These are phyloP conservation scores for Wickerhamiella lipophila DNA, from an alignment of 805 yeast species.

Conservation along the genomic window DNA sequence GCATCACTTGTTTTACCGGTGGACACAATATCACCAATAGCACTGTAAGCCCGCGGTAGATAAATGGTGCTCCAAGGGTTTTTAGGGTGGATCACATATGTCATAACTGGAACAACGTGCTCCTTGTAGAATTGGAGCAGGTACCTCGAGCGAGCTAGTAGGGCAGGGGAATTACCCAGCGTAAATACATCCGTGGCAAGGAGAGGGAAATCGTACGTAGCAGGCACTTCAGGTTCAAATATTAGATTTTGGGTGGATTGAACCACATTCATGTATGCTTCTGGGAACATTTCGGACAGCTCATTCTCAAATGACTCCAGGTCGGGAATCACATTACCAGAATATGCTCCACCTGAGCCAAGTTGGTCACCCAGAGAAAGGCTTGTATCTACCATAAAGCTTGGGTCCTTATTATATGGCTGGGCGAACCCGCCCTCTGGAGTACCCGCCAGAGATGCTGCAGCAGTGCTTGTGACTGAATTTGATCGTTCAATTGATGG, in stretches of 20 bases:
- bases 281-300: constrained; percentile 10
- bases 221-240: constrained; percentile 9
- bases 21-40: constrained; percentile 68
- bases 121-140: constrained; percentile 58
- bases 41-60: constrained; percentile 69
- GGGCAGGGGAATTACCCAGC: constrained; percentile 6
- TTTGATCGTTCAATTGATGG: not conserved
- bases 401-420: constrained; percentile 2
- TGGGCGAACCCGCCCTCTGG: not conserved
- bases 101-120: constrained; percentile 68
- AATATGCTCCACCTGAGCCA: not conserved
- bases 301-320: constrained; percentile 6
- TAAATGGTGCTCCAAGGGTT: constrained; percentile 86
- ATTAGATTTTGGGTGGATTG: not conserved
- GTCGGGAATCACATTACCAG: not conserved
- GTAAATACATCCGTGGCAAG: not conserved
- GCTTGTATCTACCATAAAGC: not conserved
- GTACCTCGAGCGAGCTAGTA: constrained; percentile 47
- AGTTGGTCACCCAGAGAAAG: not conserved
- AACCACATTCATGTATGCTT: constrained; percentile 4
- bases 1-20: constrained; percentile 64
- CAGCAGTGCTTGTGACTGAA: not conserved
- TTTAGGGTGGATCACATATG: constrained; percentile 54
- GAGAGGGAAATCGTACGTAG: not conserved
- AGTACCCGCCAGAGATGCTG: not conserved